A percentile compares a stretch with the other conserved stretches of the same genome.
These are phyloP conservation scores for Catunica adiposa DNA, from an alignment of 2,329 filamentous ascomycete genomes.

Conservation along the genomic window DNA sequence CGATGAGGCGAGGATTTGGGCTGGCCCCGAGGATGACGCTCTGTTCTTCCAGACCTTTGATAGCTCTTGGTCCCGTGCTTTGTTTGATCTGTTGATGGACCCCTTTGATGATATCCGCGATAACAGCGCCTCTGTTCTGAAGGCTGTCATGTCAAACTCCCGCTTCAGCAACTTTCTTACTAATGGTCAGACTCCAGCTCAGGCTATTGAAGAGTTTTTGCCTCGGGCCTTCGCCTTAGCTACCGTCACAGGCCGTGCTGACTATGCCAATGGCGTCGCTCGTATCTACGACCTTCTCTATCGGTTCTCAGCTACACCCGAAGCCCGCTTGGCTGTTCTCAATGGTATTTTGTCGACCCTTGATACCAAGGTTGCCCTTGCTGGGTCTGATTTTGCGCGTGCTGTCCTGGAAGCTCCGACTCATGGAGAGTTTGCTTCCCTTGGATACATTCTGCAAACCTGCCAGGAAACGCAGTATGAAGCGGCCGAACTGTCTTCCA, in stretches of 20 bases:
- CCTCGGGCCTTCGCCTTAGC: slow-evolving; percentile 40
- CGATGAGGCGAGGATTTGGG: slow-evolving; percentile 31
- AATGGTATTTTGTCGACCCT: slow-evolving; percentile 42
- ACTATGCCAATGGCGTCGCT: slow-evolving; percentile 84
- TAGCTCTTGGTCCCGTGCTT: slow-evolving; percentile 37
- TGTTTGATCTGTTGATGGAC: slow-evolving; percentile 70
- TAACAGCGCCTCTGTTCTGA: slow-evolving; percentile 33
- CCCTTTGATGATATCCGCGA: slow-evolving; percentile 84
- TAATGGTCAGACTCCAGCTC: slow-evolving; percentile 10
- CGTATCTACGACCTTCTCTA: slow-evolving; percentile 57
- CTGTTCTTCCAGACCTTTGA: slow-evolving; percentile 30
- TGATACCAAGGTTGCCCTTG: slow-evolving; percentile 45
- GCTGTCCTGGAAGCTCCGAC: slow-evolving; percentile 52
- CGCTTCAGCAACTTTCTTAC: slow-evolving; percentile 18
- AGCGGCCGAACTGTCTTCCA: slow-evolving; percentile 5
- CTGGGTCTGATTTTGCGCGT: slow-evolving; percentile 45
- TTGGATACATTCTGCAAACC: slow-evolving; percentile 24
- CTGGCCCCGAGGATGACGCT: slow-evolving; percentile 24
- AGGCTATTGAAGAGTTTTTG: slow-evolving; percentile 31
- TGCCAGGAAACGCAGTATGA: slow-evolving; percentile 15
- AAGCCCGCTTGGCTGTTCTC: slow-evolving; percentile 34
- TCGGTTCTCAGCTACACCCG: slow-evolving; percentile 31
- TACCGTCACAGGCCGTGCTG: slow-evolving; percentile 60
- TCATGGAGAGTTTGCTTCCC: slow-evolving; percentile 52
- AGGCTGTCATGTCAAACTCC: slow-evolving; percentile 29